These are phyloP conservation scores for Cucumis hystrix DNA, from an alignment of 306 rosid genomes.

Conservation along the genomic window DNA sequence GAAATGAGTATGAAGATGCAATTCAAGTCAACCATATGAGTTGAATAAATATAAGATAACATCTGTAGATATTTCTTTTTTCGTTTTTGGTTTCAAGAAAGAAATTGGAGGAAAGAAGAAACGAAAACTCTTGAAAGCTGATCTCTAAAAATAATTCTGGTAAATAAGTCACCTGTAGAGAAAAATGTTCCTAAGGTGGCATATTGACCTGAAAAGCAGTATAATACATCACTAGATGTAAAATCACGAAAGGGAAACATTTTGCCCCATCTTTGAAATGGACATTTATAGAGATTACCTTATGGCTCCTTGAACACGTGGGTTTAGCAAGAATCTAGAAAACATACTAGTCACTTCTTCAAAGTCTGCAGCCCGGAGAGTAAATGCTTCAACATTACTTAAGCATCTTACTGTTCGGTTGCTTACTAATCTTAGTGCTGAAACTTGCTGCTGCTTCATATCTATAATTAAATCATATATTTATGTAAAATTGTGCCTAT, in stretches of 20 bases:
- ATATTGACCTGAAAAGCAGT: slow-evolving; percentile 76
- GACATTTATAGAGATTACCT: slow-evolving; percentile 28
- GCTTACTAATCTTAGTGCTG: too few relatives aligned
- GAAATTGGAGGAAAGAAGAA: background rate
- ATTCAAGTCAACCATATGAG: background rate
- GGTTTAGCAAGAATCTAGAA: slow-evolving; percentile 55
- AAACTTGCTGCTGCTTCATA: slow-evolving; percentile 32
- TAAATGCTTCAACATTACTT: slow-evolving; percentile 73
- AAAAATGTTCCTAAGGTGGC: slow-evolving; percentile 61
- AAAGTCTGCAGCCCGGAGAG: slow-evolving; percentile 66
- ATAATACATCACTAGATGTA: slow-evolving; percentile 83
- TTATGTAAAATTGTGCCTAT: background rate
- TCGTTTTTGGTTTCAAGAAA: too few relatives aligned
- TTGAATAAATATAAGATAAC: background rate
- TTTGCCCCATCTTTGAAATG: slow-evolving; percentile 72
- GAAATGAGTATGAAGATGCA: background rate
- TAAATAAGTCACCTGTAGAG: slow-evolving; percentile 42
- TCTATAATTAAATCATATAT: slow-evolving; percentile 24
- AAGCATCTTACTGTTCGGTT: too few relatives aligned
- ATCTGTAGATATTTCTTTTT: background rate
- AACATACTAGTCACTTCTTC: too few relatives aligned
- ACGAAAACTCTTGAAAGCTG: background rate
- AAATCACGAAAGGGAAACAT: slow-evolving; percentile 63
- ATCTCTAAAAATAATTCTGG: background rate
- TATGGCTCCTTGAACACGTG: slow-evolving; percentile 69